phyloP scores from a whole-genome alignment of 345 rosid genomes.

The Eucalyptus erythrocorys region DNA sequence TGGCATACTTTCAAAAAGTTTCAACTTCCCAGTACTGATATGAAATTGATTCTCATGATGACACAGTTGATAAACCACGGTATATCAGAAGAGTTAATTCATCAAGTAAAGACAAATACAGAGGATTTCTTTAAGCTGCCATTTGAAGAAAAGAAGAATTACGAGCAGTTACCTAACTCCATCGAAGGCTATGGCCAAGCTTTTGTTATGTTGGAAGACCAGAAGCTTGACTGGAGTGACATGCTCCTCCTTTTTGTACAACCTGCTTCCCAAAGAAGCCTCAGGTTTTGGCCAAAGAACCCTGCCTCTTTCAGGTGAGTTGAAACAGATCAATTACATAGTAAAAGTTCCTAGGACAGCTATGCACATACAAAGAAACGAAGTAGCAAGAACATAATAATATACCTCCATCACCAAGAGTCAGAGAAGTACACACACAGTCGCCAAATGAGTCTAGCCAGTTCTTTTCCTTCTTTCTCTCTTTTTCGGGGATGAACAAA shows the following conservation, averaged over 20 bases:
- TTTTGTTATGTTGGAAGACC: slow-evolving; percentile 28
- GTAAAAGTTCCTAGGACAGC: neutral
- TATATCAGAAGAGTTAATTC: slow-evolving; percentile 6
- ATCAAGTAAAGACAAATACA: slow-evolving; percentile 17
- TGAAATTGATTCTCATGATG: neutral
- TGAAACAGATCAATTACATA: neutral
- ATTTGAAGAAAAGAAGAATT: slow-evolving; percentile 20
- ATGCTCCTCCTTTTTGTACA: slow-evolving; percentile 24
- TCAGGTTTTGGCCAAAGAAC: slow-evolving; percentile 18
- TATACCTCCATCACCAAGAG: neutral
- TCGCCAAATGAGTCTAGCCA: neutral
- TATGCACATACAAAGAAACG: neutral
- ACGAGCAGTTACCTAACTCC: slow-evolving; percentile 13
- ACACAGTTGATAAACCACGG: slow-evolving; percentile 32
- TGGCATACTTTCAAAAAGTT: neutral
- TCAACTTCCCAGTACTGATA: neutral
- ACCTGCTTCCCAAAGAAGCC: slow-evolving; percentile 8
- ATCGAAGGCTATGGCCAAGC: slow-evolving; percentile 53
- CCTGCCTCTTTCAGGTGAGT: slow-evolving; percentile 25
- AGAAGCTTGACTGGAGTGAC: slow-evolving; percentile 46
- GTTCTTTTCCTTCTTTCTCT: neutral
- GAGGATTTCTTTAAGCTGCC: slow-evolving; percentile 27
- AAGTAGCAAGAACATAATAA: neutral
- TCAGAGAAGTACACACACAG: neutral
- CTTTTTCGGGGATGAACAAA: neutral